Conservation (phyloP, 1,139 yeast species). For the Torulaspora globosa region DNA sequence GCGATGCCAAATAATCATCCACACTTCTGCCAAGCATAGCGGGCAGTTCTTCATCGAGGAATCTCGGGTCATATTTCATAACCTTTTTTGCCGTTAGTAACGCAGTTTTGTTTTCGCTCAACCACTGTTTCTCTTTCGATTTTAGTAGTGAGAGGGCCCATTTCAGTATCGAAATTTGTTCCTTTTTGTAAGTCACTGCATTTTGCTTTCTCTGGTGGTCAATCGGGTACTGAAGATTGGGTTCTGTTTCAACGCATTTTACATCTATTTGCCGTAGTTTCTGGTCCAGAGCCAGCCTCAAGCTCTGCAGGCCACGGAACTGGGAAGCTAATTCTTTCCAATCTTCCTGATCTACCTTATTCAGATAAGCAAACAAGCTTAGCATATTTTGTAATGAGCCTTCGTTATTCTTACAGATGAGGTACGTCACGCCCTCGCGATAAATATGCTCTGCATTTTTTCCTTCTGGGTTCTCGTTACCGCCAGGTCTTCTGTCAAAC, state of each 20-base stretch:
- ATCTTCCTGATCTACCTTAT: conserved; percentile 44
- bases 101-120: conserved; percentile 19
- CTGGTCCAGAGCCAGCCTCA: conserved; percentile 28
- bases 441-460: conserved; percentile 17
- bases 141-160: conserved; percentile 23
- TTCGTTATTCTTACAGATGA: conserved; percentile 37
- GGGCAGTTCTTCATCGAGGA: conserved; percentile 22
- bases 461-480: conserved; percentile 20
- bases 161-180: conserved; percentile 26
- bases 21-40: conserved; percentile 13
- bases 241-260: not conserved
- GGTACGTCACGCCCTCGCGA: conserved; percentile 45
- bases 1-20: conserved; percentile 23
- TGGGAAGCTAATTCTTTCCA: conserved; percentile 48
- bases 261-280: conserved; percentile 15
- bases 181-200: conserved; percentile 26
- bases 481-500: conserved; percentile 24
- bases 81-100: conserved; percentile 29
- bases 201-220: conserved; percentile 20
- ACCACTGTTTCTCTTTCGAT: conserved; percentile 23
- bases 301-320: conserved; percentile 51
- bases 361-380: conserved; percentile 50
- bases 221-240: conserved; percentile 7
- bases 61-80: conserved; percentile 25
- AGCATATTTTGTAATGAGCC: conserved; percentile 38